Evolutionary conservation across 2,329 filamentous ascomycete genomes (phyloP), one percentile per base, ranked within the genome.

Genomic region (Westerdykella aurantiaca): DNA sequence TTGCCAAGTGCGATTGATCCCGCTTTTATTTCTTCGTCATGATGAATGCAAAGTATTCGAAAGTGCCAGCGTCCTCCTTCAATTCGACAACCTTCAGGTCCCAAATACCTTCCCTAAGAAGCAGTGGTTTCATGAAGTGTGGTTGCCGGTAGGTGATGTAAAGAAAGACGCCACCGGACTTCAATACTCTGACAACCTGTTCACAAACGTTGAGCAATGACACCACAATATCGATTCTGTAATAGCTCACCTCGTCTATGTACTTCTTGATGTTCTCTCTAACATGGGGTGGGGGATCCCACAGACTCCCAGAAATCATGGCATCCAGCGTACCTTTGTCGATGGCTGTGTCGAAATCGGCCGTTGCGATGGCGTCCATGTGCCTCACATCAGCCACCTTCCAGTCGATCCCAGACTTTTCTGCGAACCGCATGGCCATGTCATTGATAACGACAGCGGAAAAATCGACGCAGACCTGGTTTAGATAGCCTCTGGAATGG

Each of bases 391-490:
- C 78, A 47, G 69, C 69, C 31, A 67, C 59, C 21, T 55, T 49
- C 78, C 78, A 82, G 39, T 67, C 58, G n/a, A 79, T 74, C 4
- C 66, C 67, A 1, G 37, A 17, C 4, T 70, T 53, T 4, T 58
- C 44, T 0, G 54, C 54, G 46, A 78, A 71, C 13, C 70, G 66
- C 1, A 61, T 52, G 3, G 59, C 62, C 78, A 82, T 82, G n/a
- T 69, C 56, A 5, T 74, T 61, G 2, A 82, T 72, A 0, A 78
- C 74, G 0, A 74, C 69, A 1, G 67, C 44, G 0, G 78, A 81
- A 57, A 82, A 82, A 59, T 82, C 79, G 38, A 71, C 64, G 49
- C 76, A 80, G 4, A 76, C 60, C 52, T 82, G 78, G 29, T 72
- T 67, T 4, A 49, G 66, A 55, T 81, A 81, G 25, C 77, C 75